Evolutionary conservation across 2,329 filamentous ascomycete genomes (phyloP).

Genomic region (Sporothrix pallida): DNA sequence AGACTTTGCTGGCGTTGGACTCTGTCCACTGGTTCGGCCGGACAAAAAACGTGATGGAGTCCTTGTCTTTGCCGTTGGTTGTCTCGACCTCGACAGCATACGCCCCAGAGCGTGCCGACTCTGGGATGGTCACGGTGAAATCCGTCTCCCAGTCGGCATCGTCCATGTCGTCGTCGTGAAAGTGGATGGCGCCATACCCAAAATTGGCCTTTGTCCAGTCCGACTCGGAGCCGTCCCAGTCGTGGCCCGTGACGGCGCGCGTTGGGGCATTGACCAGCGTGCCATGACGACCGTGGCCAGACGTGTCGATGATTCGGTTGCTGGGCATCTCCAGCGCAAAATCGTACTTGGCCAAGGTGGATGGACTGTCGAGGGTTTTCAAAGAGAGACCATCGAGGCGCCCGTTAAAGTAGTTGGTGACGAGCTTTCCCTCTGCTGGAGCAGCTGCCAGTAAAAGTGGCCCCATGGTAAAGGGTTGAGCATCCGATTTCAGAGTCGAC

Average conservation of each 20-base stretch:
- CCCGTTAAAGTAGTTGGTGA: slow-evolving; percentile 30
- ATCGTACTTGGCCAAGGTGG: slow-evolving; percentile 5
- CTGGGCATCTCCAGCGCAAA: slow-evolving; percentile 26
- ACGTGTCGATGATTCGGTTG: slow-evolving; percentile 25
- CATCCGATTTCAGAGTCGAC: not conserved
- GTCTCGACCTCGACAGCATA: slow-evolving; percentile 29
- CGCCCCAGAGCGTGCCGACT: slow-evolving; percentile 26
- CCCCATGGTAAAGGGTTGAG: not conserved
- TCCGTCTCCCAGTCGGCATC: slow-evolving; percentile 32
- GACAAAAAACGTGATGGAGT: slow-evolving; percentile 30
- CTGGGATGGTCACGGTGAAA: slow-evolving; percentile 22
- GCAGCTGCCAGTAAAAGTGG: not conserved
- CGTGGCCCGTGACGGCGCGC: slow-evolving; percentile 27
- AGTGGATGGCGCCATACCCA: slow-evolving; percentile 35
- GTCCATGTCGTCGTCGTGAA: slow-evolving; percentile 35
- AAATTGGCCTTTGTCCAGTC: slow-evolving; percentile 30
- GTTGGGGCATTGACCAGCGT: slow-evolving; percentile 27
- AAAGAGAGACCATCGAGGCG: slow-evolving; percentile 23
- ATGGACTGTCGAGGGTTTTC: not conserved
- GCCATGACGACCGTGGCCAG: slow-evolving; percentile 18
- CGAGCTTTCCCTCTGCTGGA: not conserved
- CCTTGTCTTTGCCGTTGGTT: slow-evolving; percentile 2
- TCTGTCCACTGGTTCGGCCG: slow-evolving; percentile 25
- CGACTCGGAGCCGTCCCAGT: slow-evolving; percentile 32
- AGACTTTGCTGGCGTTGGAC: not conserved